Evolutionary conservation across 768 basidiomycete genomes (phyloP), one percentile per base, ranked within the genome.

Genomic region (Tephrocybe sp.): DNA sequence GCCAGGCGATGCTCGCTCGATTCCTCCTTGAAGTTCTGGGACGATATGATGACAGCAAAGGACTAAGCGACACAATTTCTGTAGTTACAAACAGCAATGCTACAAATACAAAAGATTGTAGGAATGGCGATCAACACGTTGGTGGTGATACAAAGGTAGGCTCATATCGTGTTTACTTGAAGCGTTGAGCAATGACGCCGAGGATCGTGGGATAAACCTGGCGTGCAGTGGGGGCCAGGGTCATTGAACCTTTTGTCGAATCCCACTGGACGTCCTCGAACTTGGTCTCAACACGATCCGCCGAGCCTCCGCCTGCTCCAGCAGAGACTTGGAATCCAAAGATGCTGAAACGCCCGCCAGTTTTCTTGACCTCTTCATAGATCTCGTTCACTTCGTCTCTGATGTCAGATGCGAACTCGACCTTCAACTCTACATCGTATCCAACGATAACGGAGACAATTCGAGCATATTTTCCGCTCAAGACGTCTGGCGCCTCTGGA

Each of bases 221-320:
- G 34, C 50, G 44, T 34, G 11, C 28, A 27, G n/a, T 39, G 19
- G 50, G 44, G 5, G 50, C 46, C 45, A 51, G 18, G 43, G 16
- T 51, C 50, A 51, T 36, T 16, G 50, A 44, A 15, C 50, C 50
- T 7, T 30, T 32, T 11, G 15, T 7, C 36, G 45, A 46, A 34
- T 51, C 44, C 50, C 50, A 51, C 28, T 51, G 18, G 24, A 51
- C 35, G 18, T 45, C 50, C 15, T 51, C 44, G 19, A 51, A 51
- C 11, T 45, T 51, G 42, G 15, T 32, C 9, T 34, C 31, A 18
- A 32, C 42, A 35, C 25, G 42, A 6, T 51, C 49, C 11, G 4
- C 22, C 11, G 19, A 9, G 41, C 49, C 49, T 34, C 30, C 31
- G 9, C 49, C 43, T 19, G 27, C 31, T 44, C 40, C 28, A 44